A percentile compares a stretch with the other conserved stretches of the same genome.
phyloP scores from a whole-genome alignment of 2,329 filamentous ascomycete species.

The Berkeleyomyces basicola region DNA sequence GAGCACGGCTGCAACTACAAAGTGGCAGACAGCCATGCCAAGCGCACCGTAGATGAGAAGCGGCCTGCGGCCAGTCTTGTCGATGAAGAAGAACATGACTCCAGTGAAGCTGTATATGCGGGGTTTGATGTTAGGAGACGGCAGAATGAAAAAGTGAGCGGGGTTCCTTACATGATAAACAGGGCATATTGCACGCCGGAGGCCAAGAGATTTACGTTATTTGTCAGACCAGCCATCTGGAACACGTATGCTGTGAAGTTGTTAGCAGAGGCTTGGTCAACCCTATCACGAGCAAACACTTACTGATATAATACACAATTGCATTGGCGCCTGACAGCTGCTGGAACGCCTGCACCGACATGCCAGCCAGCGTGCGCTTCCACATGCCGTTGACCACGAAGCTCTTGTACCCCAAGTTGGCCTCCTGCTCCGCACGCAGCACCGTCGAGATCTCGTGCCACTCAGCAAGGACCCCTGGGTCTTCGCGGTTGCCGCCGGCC shows the following conservation, averaged over 20 bases:
- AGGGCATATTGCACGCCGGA: conserved; percentile 40
- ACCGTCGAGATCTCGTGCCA: conserved; percentile 31
- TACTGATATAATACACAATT: conserved; percentile 38
- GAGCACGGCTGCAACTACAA: conserved; percentile 36
- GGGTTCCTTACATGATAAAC: conserved; percentile 12
- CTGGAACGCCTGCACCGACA: conserved; percentile 39
- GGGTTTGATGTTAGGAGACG: conserved; percentile 24
- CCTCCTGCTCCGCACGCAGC: conserved; percentile 20
- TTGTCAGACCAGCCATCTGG: conserved; percentile 24
- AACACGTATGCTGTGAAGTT: conserved; percentile 21
- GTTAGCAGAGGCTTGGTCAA: neutral
- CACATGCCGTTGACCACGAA: conserved; percentile 32
- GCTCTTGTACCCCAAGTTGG: conserved; percentile 24
- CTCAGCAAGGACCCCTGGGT: conserved; percentile 40
- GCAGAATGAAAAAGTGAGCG: neutral
- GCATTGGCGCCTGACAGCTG: conserved; percentile 41
- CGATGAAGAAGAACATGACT: conserved; percentile 31
- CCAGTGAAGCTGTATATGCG: conserved; percentile 25
- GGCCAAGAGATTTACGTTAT: conserved; percentile 35
- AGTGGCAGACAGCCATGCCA: conserved; percentile 47
- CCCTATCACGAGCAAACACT: neutral
- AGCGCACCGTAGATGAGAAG: conserved; percentile 48
- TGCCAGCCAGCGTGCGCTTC: conserved; percentile 33
- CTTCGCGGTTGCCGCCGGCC: conserved; percentile 34
- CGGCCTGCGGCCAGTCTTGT: conserved; percentile 42